A percentile compares a stretch with the other conserved stretches of the same genome.
These are phyloP conservation scores for Perilla frutescens DNA, from an alignment of 257 asterid genomes.

Conservation along the genomic window DNA sequence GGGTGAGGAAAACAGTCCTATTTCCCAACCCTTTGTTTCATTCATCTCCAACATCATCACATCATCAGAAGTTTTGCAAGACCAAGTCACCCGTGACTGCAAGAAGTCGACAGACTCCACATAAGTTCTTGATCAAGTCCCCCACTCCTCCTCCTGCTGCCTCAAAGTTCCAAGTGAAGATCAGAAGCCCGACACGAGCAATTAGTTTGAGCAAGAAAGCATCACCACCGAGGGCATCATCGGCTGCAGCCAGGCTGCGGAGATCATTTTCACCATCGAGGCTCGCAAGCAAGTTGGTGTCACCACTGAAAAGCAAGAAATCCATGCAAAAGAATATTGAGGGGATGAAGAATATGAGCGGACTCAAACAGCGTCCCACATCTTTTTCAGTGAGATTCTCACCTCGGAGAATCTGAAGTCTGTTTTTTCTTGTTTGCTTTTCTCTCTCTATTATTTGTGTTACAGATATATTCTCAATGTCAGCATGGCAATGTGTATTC, in stretches of 20 bases:
- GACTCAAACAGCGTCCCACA: slow-evolving; percentile 67
- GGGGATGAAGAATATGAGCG: slow-evolving; percentile 58
- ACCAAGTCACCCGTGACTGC: slow-evolving; percentile 64
- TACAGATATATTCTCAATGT: too few relatives aligned
- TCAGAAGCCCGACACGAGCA: slow-evolving; percentile 60
- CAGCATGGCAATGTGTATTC: too few relatives aligned
- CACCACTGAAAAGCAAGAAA: slow-evolving; percentile 40
- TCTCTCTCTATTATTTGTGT: background rate
- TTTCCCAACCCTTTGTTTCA: slow-evolving; percentile 85
- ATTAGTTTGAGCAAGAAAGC: slow-evolving; percentile 50
- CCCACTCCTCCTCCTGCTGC: slow-evolving; percentile 35
- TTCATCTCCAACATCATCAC: slow-evolving; percentile 60
- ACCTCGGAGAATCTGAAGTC: slow-evolving; percentile 55
- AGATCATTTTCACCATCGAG: slow-evolving; percentile 47
- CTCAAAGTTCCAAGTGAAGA: slow-evolving; percentile 54
- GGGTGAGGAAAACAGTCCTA: slow-evolving; percentile 83
- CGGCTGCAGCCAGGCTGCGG: slow-evolving; percentile 31
- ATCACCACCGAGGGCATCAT: slow-evolving; percentile 44
- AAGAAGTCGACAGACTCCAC: slow-evolving; percentile 62
- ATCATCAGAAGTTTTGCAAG: slow-evolving; percentile 54
- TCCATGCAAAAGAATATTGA: slow-evolving; percentile 45
- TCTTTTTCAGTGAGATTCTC: slow-evolving; percentile 52
- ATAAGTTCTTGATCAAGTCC: slow-evolving; percentile 86
- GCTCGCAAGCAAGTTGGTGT: slow-evolving; percentile 38
- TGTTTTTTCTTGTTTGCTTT: background rate